phyloP scores from a whole-genome alignment of 495 filamentous ascomycete genomes.

The Tuber brumale region DNA sequence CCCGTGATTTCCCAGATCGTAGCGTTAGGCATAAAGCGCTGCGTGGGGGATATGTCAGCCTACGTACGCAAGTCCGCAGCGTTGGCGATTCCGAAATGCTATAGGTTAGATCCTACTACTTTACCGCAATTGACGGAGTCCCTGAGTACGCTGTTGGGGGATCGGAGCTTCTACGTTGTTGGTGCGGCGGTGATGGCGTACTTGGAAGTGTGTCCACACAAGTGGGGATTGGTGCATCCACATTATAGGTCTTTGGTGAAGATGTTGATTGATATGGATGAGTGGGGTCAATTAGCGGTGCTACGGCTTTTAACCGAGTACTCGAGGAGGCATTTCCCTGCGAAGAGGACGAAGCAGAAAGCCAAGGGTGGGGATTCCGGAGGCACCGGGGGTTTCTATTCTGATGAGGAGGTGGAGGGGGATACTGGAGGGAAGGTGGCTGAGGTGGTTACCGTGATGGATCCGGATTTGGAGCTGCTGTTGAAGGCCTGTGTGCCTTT shows the following conservation, averaged over 20 bases:
- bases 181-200: conserved; percentile 87
- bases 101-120: conserved; percentile 81
- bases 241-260: conserved; percentile 76
- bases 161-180: conserved; percentile 90
- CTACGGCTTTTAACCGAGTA: conserved; percentile 76
- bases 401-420: conserved; percentile 53
- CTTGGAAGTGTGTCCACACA: conserved; percentile 77
- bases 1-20: conserved; percentile 99
- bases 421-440: conserved; percentile 46
- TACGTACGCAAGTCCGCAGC: conserved; percentile 89
- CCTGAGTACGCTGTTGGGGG: conserved; percentile 66
- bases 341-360: conserved; percentile 53
- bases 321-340: conserved; percentile 80
- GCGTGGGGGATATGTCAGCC: conserved; percentile 86
- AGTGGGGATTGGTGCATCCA: conserved; percentile 79
- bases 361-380: conserved; percentile 40
- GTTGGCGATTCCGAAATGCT: conserved; percentile 94
- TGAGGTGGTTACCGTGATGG: conserved; percentile 58
- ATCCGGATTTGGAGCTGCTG: conserved; percentile 77
- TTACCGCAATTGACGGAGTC: conserved; percentile 77
- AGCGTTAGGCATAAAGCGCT: conserved; percentile 87
- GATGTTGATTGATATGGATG: conserved; percentile 97
- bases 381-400: conserved; percentile 69
- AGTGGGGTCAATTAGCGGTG: conserved; percentile 87
- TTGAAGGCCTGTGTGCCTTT: conserved; percentile 72